Base-by-base conservation (phyloP, 192 early-diverging fungal genomes). In the Podila epigama region DNA sequence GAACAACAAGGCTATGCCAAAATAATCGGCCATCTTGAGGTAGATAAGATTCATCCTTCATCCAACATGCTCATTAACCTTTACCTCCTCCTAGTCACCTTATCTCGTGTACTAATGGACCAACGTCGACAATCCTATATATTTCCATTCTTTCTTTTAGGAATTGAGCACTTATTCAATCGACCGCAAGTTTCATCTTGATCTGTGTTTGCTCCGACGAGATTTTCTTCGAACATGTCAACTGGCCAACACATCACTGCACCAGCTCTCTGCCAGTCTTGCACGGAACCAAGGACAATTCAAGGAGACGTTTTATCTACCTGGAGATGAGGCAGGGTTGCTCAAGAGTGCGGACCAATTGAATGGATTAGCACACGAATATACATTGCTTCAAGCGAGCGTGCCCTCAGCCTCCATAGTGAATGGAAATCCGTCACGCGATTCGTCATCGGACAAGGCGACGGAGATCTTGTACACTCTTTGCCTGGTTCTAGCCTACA, bases 1-100 rank as follows among this genome's bases (percentile, higher is more conserved):
- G 60, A 77, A 48, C 60, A 68, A 40, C 73, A 68, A 35, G 39
- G 63, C 60, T 77, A 68, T 37, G 60, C 58, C 55, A 63, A 77
- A 22, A 51, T 77, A 8, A 48, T 68, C 15, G 66, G 52, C 1
- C 50, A 58, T 27, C 59, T 77, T n/a, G 66, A 77, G 59, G 72
- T 68, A 68, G 25, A 41, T 29, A 44, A 41, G 5, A 28, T 5
- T 28, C 12, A 25, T 31, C 25, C 4, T 27, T 13, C 12, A n/a
- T n/a, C n/a, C n/a, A n/a, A n/a, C n/a, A n/a, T n/a, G n/a, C n/a
- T n/a, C n/a, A n/a, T n/a, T n/a, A n/a, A n/a, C n/a, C n/a, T n/a
- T n/a, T n/a, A n/a, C n/a, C n/a, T n/a, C n/a, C n/a, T n/a, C n/a
- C n/a, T n/a, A n/a, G n/a, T n/a, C n/a, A n/a, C n/a, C n/a, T n/a